Base-by-base conservation (phyloP, 2,329 filamentous ascomycete genomes). In the Aspergillus texensis region DNA sequence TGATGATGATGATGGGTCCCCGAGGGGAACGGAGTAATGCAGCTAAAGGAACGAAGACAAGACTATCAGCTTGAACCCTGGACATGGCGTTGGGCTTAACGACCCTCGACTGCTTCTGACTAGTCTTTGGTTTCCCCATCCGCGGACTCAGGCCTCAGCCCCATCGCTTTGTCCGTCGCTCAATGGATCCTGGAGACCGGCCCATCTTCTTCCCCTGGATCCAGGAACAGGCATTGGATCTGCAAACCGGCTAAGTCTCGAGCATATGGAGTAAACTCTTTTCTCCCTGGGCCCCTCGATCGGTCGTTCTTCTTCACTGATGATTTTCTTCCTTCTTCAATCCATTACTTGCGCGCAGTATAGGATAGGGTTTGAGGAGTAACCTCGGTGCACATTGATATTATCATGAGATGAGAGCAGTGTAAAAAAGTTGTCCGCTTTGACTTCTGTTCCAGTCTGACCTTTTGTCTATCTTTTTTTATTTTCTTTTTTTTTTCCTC, bases 201-300 rank as follows among this genome's bases (percentile, higher is more conserved):
- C 48, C 63, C 65, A 68, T 63, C 62, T 62, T 32, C 36, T 55
- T 50, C 53, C 63, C 65, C 67, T 62, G 63, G 62, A 67, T 61
- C 59, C 64, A 65, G 61, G 64, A 63, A 62, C 65, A 62, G 59
- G 61, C 62, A 59, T 63, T 26, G 59, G 67, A 69, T 69, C 68
- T 67, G 58, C 68, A 56, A 62, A 62, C 56, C 39, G 39, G 41
- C 57, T 58, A 53, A 52, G 53, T 53, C 58, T 55, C 12, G 59
- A 30, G 55, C 21, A 10, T 39, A 39, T 39, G n/a, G 52, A 48
- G 62, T 60, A 60, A 61, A 55, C 28, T 39, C 46, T 59, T 54
- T 53, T 32, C n/a, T 59, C 58, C 36, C 59, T 56, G 55, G 11
- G 60, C 56, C 59, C 50, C 48, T 56, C 62, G 14, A 36, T 48